Percentiles rank a stretch among this genome's conserved stretches.
phyloP scores from a whole-genome alignment of 169 alveolate species.

The Cryptosporidium sp. region DNA sequence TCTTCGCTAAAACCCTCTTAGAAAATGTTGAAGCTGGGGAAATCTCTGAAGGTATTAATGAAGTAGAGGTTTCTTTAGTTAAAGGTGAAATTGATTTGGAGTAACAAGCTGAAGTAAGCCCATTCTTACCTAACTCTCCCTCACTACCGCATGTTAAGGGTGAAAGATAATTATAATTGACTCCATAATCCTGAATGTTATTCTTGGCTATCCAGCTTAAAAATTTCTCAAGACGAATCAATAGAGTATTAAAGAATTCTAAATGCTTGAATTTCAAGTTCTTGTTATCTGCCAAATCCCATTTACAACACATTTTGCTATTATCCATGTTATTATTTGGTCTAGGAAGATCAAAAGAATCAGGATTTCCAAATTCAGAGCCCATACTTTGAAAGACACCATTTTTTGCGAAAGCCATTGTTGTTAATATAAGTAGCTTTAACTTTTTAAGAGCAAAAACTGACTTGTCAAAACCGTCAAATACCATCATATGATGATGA shows the following conservation, averaged over 20 bases:
- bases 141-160: neutral
- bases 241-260: constrained; percentile 31
- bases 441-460: constrained; percentile 80
- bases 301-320: constrained; percentile 81
- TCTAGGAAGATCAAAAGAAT: constrained; percentile 86
- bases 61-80: neutral
- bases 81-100: neutral
- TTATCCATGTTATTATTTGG: constrained; percentile 83
- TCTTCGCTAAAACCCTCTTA: neutral
- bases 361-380: constrained; percentile 88
- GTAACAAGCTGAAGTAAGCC: neutral
- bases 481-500: constrained; percentile 82
- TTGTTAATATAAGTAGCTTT: constrained; percentile 64
- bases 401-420: constrained; percentile 81
- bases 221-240: constrained; percentile 50
- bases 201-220: constrained; percentile 25
- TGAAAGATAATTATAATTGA: neutral
- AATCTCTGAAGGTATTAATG: neutral
- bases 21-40: neutral
- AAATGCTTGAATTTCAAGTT: constrained; percentile 80
- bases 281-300: constrained; percentile 86
- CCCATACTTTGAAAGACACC: constrained; percentile 85
- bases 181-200: neutral
- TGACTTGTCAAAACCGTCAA: constrained; percentile 79
- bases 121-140: neutral